phyloP scores from a whole-genome alignment of 345 rosid genomes.

The Salix exigua region DNA sequence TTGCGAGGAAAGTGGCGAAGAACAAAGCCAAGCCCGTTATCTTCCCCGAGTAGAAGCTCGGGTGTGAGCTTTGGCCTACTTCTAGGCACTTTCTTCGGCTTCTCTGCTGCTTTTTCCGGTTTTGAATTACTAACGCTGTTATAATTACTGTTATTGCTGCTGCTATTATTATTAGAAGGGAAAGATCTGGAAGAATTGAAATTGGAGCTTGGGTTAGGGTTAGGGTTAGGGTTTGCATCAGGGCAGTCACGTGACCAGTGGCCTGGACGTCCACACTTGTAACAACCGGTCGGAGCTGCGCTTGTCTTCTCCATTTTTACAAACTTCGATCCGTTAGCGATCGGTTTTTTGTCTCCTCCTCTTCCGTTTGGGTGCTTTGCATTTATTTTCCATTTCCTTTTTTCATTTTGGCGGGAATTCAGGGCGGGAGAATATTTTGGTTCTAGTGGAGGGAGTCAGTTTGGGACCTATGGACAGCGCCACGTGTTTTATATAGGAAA shows the following conservation, averaged over 20 bases:
- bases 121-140: background rate
- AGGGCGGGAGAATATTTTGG: background rate
- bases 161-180: conserved; percentile 3
- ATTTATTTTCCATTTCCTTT: background rate
- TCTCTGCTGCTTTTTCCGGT: conserved; percentile 23
- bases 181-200: conserved; percentile 22
- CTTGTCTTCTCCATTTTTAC: conserved; percentile 37
- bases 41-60: conserved; percentile 68
- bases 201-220: conserved; percentile 13
- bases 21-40: conserved; percentile 67
- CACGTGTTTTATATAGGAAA: too few relatives aligned
- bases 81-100: conserved; percentile 48
- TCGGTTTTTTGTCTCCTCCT: background rate
- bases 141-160: background rate
- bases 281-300: conserved; percentile 80
- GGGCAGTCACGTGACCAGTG: conserved; percentile 98
- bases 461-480: background rate
- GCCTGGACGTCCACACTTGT: conserved; percentile 96
- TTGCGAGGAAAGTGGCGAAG: conserved; percentile 83
- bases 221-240: conserved; percentile 20
- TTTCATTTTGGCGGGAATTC: conserved; percentile 11
- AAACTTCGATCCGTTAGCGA: too few relatives aligned
- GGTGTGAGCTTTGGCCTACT: conserved; percentile 83
- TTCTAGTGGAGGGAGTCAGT: background rate
- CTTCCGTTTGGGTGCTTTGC: background rate